Percentiles rank a stretch among this genome's conserved stretches.
phyloP scores from a whole-genome alignment of 2,329 filamentous ascomycete species.

The Penicillium sp. region DNA sequence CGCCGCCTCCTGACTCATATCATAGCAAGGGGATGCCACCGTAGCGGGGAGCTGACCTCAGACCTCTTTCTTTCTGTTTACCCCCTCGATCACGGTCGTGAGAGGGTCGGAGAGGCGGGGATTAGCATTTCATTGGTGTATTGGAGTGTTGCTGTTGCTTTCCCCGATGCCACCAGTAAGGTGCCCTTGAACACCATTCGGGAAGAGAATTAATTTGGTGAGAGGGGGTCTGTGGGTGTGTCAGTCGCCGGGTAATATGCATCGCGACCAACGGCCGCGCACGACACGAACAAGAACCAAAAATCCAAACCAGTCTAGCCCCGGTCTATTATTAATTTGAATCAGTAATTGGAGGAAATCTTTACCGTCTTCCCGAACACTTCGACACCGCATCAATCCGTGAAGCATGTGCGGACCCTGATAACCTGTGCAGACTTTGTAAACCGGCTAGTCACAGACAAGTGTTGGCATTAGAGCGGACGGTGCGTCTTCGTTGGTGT shows the following conservation, averaged over 20 bases:
- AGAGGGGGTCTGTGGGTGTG: not conserved
- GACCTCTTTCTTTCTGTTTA: not conserved
- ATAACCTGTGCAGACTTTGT: not conserved
- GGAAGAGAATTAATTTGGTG: not conserved
- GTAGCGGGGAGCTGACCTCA: slow-evolving; percentile 1
- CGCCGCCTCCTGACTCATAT: not conserved
- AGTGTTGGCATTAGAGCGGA: slow-evolving; percentile 4
- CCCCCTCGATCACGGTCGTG: not conserved
- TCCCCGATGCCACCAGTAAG: not conserved
- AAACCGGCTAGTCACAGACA: not conserved
- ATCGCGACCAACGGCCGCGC: not conserved
- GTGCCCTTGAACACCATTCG: not conserved
- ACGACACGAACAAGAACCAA: not conserved
- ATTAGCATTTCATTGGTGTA: not conserved
- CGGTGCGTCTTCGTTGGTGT: slow-evolving; percentile 4
- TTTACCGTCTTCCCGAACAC: slow-evolving; percentile 11
- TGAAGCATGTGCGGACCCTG: slow-evolving; percentile 8
- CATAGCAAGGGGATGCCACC: not conserved
- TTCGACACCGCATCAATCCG: slow-evolving; percentile 5
- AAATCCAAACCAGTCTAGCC: not conserved
- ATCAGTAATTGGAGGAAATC: not conserved
- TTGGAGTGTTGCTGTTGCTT: not conserved
- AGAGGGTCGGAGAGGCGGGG: not conserved
- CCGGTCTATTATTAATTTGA: not conserved
- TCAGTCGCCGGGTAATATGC: slow-evolving; percentile 1